Conservation (phyloP, 208 protist species). For the Novymonas esmeraldas region DNA sequence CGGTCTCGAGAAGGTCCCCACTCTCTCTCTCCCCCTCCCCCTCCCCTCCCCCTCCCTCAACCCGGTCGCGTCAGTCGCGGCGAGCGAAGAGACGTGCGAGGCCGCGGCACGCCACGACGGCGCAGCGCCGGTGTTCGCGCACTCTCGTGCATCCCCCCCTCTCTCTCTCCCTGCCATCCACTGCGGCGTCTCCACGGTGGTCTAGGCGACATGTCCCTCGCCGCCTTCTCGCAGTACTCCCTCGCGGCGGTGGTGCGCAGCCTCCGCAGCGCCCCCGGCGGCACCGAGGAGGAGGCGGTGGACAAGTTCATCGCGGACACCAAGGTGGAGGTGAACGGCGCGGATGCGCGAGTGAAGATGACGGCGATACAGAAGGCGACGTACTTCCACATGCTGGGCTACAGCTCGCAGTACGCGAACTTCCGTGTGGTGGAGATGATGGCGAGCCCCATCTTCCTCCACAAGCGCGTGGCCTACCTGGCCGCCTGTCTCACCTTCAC, state of each 20-base stretch:
- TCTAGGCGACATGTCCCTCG: slow-evolving; percentile 23
- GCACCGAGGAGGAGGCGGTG: slow-evolving; percentile 94
- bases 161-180: not conserved
- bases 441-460: slow-evolving; percentile 74
- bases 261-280: slow-evolving; percentile 83
- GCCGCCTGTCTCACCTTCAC: slow-evolving; percentile 95
- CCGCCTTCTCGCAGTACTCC: slow-evolving; percentile 81
- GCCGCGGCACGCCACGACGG: not conserved
- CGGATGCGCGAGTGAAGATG: slow-evolving; percentile 91
- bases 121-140: not conserved
- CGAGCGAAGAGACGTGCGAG: no score
- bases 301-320: slow-evolving; percentile 93
- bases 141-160: not conserved
- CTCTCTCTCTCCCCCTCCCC: no score
- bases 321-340: slow-evolving; percentile 92
- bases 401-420: slow-evolving; percentile 95
- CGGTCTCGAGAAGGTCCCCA: no score
- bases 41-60: no score
- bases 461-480: slow-evolving; percentile 95
- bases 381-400: slow-evolving; percentile 98
- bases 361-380: slow-evolving; percentile 96
- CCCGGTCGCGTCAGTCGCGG: no score
- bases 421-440: slow-evolving; percentile 98
- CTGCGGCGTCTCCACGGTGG: not conserved
- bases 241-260: slow-evolving; percentile 96